Evolutionary conservation across 805 yeast species (phyloP).

Genomic region (Monosporozyma unispora): DNA sequence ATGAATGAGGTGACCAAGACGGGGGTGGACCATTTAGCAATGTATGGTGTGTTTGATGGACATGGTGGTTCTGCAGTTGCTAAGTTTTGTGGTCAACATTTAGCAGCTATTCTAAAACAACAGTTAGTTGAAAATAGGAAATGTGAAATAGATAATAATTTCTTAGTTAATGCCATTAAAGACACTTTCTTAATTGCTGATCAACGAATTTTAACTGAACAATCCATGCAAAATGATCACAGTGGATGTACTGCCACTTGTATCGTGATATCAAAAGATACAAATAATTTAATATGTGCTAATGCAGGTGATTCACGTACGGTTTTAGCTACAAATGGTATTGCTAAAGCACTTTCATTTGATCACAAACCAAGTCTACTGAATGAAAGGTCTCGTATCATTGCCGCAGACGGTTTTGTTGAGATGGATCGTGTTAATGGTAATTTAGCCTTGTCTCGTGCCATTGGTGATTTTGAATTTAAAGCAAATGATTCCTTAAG

Average conservation of each 20-base stretch:
- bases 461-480: conserved; percentile 70
- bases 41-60: conserved; percentile 93
- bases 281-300: conserved; percentile 54
- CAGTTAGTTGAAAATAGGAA: conserved; percentile 30
- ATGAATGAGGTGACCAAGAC: conserved; percentile 13
- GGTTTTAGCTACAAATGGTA: conserved; percentile 71
- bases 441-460: conserved; percentile 86
- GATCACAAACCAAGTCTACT: conserved; percentile 92
- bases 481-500: conserved; percentile 70
- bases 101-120: conserved; percentile 55
- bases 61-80: conserved; percentile 95
- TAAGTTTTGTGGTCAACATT: conserved; percentile 68
- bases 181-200: conserved; percentile 73
- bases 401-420: conserved; percentile 97
- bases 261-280: conserved; percentile 52
- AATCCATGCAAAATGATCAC: conserved; percentile 61
- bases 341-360: conserved; percentile 73
- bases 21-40: conserved; percentile 46
- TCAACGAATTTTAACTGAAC: conserved; percentile 63
- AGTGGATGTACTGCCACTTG: conserved; percentile 96
- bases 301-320: conserved; percentile 97
- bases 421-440: conserved; percentile 96
- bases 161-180: conserved; percentile 36
- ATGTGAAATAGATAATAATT: background rate
- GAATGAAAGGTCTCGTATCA: conserved; percentile 83